Evolutionary conservation across 805 yeast species (phyloP).

Genomic region (Grigorovia humatica): DNA sequence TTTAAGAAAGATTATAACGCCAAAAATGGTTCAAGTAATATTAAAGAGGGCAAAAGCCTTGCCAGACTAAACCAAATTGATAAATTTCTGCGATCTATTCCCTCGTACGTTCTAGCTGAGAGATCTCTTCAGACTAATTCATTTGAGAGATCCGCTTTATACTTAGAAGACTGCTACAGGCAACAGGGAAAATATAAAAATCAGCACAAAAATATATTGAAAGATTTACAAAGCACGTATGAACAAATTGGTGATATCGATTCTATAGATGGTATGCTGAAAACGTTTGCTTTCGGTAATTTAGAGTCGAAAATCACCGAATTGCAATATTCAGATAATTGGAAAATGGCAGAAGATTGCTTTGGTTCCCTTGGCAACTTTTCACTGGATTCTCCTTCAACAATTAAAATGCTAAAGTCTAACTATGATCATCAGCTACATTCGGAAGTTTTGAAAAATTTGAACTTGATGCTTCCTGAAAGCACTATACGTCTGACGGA

Average conservation of each 20-base stretch:
- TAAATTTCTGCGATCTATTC: slow-evolving; percentile 42
- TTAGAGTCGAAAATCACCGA: slow-evolving; percentile 69
- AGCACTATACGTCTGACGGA: slow-evolving; percentile 21
- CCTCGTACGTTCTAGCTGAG: slow-evolving; percentile 61
- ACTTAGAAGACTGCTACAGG: slow-evolving; percentile 68
- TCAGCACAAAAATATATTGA: slow-evolving; percentile 24
- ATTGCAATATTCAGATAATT: slow-evolving; percentile 74
- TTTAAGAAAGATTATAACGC: slow-evolving; percentile 29
- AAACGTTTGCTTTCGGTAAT: slow-evolving; percentile 57
- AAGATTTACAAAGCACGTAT: slow-evolving; percentile 64
- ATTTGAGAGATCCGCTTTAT: slow-evolving; percentile 77
- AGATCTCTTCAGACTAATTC: slow-evolving; percentile 77
- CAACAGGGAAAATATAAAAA: slow-evolving; percentile 10
- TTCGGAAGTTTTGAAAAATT: slow-evolving; percentile 48
- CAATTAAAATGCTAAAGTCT: slow-evolving; percentile 57
- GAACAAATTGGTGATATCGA: slow-evolving; percentile 84
- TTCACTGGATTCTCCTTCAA: slow-evolving; percentile 26
- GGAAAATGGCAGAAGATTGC: slow-evolving; percentile 82
- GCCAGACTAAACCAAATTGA: slow-evolving; percentile 31
- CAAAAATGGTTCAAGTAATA: slow-evolving; percentile 19
- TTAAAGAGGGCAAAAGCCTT: slow-evolving; percentile 15
- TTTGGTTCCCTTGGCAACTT: slow-evolving; percentile 52
- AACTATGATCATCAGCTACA: slow-evolving; percentile 68
- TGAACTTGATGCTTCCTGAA: slow-evolving; percentile 38
- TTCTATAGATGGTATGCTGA: slow-evolving; percentile 76